A percentile compares a stretch with the other conserved stretches of the same genome.
Evolutionary conservation across 192 early-diverging fungal species (phyloP).

Genomic region (Coemansia sp.): DNA sequence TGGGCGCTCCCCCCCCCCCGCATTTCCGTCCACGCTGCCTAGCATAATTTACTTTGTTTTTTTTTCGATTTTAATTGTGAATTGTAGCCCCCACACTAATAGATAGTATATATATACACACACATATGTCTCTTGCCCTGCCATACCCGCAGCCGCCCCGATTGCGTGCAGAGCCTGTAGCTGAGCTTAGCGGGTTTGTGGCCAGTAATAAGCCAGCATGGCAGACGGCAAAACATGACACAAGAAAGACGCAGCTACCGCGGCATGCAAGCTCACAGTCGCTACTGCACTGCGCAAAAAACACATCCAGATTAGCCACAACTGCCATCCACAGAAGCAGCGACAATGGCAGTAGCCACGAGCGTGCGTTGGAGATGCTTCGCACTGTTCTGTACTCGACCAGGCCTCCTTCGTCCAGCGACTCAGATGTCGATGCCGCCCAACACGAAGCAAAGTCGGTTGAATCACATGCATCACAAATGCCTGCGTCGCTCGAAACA

Average conservation of each 20-base stretch:
- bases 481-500: background rate
- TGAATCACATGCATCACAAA: background rate
- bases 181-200: slow-evolving; percentile 37
- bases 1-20: background rate
- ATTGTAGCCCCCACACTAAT: no score
- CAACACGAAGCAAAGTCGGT: background rate
- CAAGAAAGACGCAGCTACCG: slow-evolving; percentile 2
- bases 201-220: slow-evolving; percentile 24
- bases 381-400: slow-evolving; percentile 16
- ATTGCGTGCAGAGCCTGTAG: slow-evolving; percentile 30
- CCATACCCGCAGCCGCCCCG: slow-evolving; percentile 10
- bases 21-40: background rate
- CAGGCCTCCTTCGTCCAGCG: background rate
- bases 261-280: background rate
- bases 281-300: slow-evolving; percentile 5
- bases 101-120: background rate
- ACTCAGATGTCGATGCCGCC: background rate
- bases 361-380: slow-evolving; percentile 42
- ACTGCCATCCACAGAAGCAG: background rate
- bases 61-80: slow-evolving; percentile 15
- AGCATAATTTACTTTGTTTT: slow-evolving; percentile 11
- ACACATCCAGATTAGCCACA: background rate
- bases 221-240: slow-evolving; percentile 4
- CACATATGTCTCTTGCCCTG: slow-evolving; percentile 9
- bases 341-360: slow-evolving; percentile 15